Conservation (phyloP, 495 filamentous ascomycete species). For the Symbiotaphrina buchneri region DNA sequence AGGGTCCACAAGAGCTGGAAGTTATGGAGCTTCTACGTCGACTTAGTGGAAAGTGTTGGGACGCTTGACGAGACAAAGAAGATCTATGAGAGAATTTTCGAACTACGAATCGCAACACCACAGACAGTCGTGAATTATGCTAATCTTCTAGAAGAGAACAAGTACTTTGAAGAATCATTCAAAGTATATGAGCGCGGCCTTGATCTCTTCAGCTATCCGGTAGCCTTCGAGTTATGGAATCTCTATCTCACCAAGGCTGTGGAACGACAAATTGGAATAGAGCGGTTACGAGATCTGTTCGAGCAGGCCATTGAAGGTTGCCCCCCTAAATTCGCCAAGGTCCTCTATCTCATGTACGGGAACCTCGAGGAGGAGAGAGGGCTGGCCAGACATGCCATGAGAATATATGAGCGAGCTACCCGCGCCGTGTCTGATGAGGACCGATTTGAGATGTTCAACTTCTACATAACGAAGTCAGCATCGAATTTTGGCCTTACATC, state of each 20-base stretch:
- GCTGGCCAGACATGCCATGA: constrained; percentile 92
- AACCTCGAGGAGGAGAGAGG: constrained; percentile 93
- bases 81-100: constrained; percentile 94
- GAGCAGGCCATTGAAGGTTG: constrained; percentile 92
- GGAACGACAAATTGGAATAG: constrained; percentile 84
- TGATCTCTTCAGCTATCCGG: constrained; percentile 91
- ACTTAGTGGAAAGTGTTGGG: constrained; percentile 85
- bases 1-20: constrained; percentile 99
- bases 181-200: constrained; percentile 93
- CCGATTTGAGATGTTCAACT: constrained; percentile 93
- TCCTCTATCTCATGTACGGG: constrained; percentile 94
- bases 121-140: constrained; percentile 98
- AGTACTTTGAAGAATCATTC: constrained; percentile 95
- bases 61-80: constrained; percentile 82
- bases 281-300: constrained; percentile 84
- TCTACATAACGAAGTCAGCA: constrained; percentile 97
- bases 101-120: constrained; percentile 90
- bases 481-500: constrained; percentile 95
- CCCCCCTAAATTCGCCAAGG: constrained; percentile 88
- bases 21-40: constrained; percentile 97
- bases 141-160: constrained; percentile 83
- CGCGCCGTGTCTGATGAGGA: constrained; percentile 92
- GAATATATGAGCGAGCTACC: constrained; percentile 95
- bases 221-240: constrained; percentile 98
- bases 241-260: constrained; percentile 94